Evolutionary conservation across 176 grass and related monocot species (phyloP), one percentile per base, ranked within the genome.

Genomic region (Triticum monococcum): DNA sequence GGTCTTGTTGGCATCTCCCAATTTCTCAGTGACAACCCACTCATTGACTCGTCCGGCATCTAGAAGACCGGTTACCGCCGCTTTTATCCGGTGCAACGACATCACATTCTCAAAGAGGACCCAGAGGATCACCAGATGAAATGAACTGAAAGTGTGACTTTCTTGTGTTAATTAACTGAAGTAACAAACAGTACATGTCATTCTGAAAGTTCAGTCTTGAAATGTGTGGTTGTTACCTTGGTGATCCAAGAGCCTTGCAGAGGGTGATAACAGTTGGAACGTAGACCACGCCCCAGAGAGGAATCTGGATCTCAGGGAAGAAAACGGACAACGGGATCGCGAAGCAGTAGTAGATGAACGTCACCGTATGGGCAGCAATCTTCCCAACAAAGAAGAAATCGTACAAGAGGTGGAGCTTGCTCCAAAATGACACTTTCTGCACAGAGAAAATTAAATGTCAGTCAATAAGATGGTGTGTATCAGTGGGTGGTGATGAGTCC

Each of bases 31-130:
- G 84, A 98, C 96, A 30, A 98, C 90, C 93, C 96, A 98, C 76
- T 98, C 93, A 76, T 98, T 96, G 76, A 98, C 96, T 87, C 92
- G 75, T 56, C 90, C 93, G 33, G 91, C 88, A 22, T 95, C 96
- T 5, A 98, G 79, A 62, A 98, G 67, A 63, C 96, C 96, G 5
- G 88, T 89, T 37, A 82, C 2, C 30, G 93, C 91, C 1, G 93
- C 96, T 68, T 87, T 95, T 79, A 94, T 79, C 59, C 93, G 93
- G 67, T 95, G 91, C 77, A 94, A 72, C 3, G 96, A 94, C 93
- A 98, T 98, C 32, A 94, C 96, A 88, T 98, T 98, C 90, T 98
- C 96, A 68, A 94, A 95, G 13, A 98, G 81, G 22, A 98, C 83
- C 93, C 96, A 98, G 37, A 98, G 85, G 12, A 95, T 83, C 46